These are phyloP conservation scores for Ceratocystis cacaofunesta DNA, from an alignment of 2,329 filamentous ascomycete genomes.

Conservation along the genomic window DNA sequence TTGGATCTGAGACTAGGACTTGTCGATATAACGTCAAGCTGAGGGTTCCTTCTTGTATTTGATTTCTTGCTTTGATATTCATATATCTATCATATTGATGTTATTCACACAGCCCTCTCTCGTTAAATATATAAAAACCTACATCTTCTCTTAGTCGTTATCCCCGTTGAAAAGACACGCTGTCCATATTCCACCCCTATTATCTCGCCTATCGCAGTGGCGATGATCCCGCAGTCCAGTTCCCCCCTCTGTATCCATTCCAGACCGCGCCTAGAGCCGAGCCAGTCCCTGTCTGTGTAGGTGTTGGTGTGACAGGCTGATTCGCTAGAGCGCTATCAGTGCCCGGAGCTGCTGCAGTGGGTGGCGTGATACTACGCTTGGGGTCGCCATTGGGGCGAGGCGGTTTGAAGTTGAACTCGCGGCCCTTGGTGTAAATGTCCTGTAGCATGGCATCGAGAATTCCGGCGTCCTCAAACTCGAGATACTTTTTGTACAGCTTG, in stretches of 20 bases:
- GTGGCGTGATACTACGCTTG: constrained; percentile 13
- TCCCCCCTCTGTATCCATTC: not conserved
- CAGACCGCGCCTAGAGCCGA: not conserved
- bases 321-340: not conserved
- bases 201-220: constrained; percentile 3
- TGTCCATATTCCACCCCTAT: too few relatives aligned
- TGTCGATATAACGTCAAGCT: too few relatives aligned
- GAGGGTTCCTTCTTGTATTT: not conserved
- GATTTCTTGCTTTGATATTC: not conserved
- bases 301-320: constrained; percentile 13
- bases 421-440: constrained; percentile 56
- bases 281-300: not conserved
- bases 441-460: constrained; percentile 70
- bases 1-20: too few relatives aligned
- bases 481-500: constrained; percentile 75
- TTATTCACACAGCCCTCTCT: not conserved
- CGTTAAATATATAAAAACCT: not conserved
- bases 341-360: not conserved
- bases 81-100: too few relatives aligned
- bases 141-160: not conserved
- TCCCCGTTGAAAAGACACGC: not conserved
- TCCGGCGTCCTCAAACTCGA: constrained; percentile 76
- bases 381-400: constrained; percentile 26
- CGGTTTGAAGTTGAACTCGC: constrained; percentile 37
- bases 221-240: constrained; percentile 12